Conservation (phyloP, 169 alveolate genomes). For the Ichthyophthirius multifiliis region DNA sequence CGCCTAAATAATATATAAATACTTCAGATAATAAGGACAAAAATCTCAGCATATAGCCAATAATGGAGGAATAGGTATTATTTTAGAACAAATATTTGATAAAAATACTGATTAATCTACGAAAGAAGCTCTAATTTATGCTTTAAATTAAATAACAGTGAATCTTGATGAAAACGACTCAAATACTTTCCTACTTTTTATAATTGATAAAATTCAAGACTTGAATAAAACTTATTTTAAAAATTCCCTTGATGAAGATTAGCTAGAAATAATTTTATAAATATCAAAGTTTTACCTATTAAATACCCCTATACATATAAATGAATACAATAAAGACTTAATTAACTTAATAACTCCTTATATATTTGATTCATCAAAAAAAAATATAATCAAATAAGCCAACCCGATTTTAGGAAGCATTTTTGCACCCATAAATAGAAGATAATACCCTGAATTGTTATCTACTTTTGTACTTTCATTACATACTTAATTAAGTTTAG, state of each 20-base stretch:
- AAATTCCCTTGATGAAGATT: background rate
- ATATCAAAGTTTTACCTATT: background rate
- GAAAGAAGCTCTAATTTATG: background rate
- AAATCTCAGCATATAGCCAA: background rate
- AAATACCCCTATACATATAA: slow-evolving; percentile 4
- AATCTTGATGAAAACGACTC: background rate
- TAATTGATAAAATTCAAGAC: background rate
- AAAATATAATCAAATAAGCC: background rate
- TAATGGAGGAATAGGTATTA: background rate
- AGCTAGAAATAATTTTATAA: background rate
- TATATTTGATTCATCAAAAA: background rate
- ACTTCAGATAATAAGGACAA: background rate
- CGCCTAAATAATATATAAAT: slow-evolving; percentile 13
- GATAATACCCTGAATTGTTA: background rate
- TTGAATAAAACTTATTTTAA: background rate
- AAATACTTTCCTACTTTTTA: background rate
- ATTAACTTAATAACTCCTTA: background rate
- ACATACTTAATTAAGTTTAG: background rate
- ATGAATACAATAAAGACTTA: slow-evolving; percentile 6
- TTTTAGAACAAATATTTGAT: background rate
- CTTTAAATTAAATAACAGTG: background rate
- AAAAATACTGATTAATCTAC: background rate
- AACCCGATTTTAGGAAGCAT: background rate
- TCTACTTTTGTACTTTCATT: background rate
- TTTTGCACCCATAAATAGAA: background rate